These are phyloP conservation scores for Colletotrichum incanum DNA, from an alignment of 2,329 filamentous ascomycete genomes.

Conservation along the genomic window DNA sequence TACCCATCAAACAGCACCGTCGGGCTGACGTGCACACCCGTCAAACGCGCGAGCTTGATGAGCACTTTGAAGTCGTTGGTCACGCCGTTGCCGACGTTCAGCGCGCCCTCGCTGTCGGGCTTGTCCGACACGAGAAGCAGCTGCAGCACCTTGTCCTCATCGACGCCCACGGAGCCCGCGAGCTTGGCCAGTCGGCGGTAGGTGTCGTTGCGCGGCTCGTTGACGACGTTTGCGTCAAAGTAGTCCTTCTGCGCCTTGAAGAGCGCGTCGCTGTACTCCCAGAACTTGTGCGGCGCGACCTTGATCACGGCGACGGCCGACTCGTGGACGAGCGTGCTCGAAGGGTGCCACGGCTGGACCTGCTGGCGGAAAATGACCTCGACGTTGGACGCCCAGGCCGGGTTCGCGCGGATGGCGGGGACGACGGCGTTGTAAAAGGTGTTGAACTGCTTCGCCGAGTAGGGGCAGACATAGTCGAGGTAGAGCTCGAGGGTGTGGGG, in stretches of 20 bases:
- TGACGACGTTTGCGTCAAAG: conserved; percentile 88
- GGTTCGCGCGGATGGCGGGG: conserved; percentile 75
- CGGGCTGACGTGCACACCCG: conserved; percentile 91
- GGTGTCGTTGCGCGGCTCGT: conserved; percentile 87
- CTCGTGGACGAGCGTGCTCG: conserved; percentile 86
- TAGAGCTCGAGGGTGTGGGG: conserved; percentile 76
- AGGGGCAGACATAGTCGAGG: conserved; percentile 93
- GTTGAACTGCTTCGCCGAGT: conserved; percentile 79
- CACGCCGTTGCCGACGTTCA: conserved; percentile 86
- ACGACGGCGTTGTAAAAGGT: conserved; percentile 79
- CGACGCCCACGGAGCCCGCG: conserved; percentile 77
- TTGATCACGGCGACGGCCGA: conserved; percentile 85
- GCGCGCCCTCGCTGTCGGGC: conserved; percentile 74
- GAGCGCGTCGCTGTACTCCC: conserved; percentile 80
- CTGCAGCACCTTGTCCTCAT: conserved; percentile 78
- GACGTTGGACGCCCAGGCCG: conserved; percentile 69
- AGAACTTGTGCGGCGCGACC: conserved; percentile 81
- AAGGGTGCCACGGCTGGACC: conserved; percentile 96
- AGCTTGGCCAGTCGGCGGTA: conserved; percentile 85
- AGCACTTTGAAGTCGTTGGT: conserved; percentile 89
- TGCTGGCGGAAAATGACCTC: conserved; percentile 91
- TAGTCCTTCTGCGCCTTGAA: conserved; percentile 79
- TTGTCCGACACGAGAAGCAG: conserved; percentile 80
- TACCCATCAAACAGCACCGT: conserved; percentile 92
- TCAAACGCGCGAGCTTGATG: conserved; percentile 83